Evolutionary conservation across 2,329 filamentous ascomycete genomes (phyloP).

Genomic region (Colletotrichum sp.): DNA sequence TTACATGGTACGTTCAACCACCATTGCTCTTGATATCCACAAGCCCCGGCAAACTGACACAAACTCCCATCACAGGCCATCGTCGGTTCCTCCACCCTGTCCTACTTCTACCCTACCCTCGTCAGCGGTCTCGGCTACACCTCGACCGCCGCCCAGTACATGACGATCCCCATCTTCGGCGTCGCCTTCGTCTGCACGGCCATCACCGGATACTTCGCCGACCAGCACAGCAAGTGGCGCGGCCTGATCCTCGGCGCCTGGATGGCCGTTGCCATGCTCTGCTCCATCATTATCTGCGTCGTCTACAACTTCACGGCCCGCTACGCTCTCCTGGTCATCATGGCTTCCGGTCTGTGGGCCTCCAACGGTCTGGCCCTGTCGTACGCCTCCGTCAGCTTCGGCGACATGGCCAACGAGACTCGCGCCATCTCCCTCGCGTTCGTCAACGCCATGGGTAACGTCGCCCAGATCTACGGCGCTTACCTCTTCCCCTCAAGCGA

Average conservation of each 20-base stretch:
- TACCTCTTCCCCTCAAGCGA: constrained; percentile 55
- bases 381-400: constrained; percentile 56
- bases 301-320: constrained; percentile 56
- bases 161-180: constrained; percentile 56
- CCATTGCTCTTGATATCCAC: background rate
- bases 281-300: constrained; percentile 46
- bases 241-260: constrained; percentile 52
- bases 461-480: constrained; percentile 60
- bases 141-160: constrained; percentile 32
- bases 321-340: constrained; percentile 57
- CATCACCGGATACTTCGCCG: constrained; percentile 50
- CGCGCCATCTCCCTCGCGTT: constrained; percentile 49
- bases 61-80: constrained; percentile 24
- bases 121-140: constrained; percentile 34
- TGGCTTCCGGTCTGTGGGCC: constrained; percentile 59
- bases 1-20: constrained; percentile 36
- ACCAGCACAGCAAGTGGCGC: constrained; percentile 46
- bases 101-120: constrained; percentile 38
- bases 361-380: constrained; percentile 56
- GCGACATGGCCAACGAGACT: constrained; percentile 50
- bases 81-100: constrained; percentile 32
- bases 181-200: constrained; percentile 55
- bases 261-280: constrained; percentile 45
- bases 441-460: constrained; percentile 59
- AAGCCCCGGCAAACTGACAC: constrained; percentile 25